Base-by-base conservation (phyloP, 2,329 filamentous ascomycete genomes). In the Leptoxyphium fumago region DNA sequence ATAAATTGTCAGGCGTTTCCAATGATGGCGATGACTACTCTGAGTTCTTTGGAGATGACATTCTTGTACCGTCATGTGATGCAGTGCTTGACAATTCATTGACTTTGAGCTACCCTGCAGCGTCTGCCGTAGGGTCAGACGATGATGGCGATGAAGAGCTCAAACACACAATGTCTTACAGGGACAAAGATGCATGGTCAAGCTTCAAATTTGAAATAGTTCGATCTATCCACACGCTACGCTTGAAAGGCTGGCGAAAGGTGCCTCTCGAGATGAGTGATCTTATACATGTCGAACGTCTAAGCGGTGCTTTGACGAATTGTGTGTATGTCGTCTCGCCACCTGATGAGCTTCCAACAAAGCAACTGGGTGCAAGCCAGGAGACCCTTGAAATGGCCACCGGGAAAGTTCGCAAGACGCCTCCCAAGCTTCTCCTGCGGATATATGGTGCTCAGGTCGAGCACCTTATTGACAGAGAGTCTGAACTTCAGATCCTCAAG, bases 381-480 rank as follows among this genome's bases (percentile, higher is more conserved):
- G 56, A 58, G n/a, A 59, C 61, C 29, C 64, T 69, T 15, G 51
- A 52, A 30, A 46, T 47, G 7, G 38, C 44, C 10, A 18, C 48
- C 56, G 58, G 34, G 60, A 61, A 47, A 55, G 61, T 66, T 50
- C 67, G 60, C 49, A 72, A 67, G 44, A 68, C 69, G 39, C 74
- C 75, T 41, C 68, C 72, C 64, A 94, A 94, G 62, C 70, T 98
- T 2, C 72, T 98, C 0, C 72, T 98, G 14, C 82, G 91, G 34
- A 82, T 98, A 46, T 98, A 98, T 55, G 91, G 91, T 0, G 87
- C 89, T 0, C 85, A 96, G 56, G 89, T 93, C 2, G 89, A 94
- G 57, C 86, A 96, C 61, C 73, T 98, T 38, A 98, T 98, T 55
- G 89, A 98, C 60, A 77, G 91, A 47, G 84, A 95, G 45, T 83